These are phyloP conservation scores for Aspergillus incahuasiensis DNA, from an alignment of 495 filamentous ascomycete genomes.

Conservation along the genomic window DNA sequence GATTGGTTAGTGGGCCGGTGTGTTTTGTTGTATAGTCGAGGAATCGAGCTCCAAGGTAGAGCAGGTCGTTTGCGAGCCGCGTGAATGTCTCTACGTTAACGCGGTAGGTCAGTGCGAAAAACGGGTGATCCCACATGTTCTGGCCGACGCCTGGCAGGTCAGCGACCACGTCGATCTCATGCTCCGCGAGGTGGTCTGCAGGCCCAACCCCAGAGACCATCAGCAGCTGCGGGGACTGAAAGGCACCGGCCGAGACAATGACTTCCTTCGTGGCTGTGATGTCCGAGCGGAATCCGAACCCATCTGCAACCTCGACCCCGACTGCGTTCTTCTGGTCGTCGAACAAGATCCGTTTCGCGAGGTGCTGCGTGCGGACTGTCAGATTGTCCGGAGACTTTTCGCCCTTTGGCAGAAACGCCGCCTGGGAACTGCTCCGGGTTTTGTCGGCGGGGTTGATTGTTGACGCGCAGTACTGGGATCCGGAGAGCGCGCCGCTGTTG, in stretches of 20 bases:
- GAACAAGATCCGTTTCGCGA: slow-evolving; percentile 41
- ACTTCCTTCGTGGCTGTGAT: slow-evolving; percentile 46
- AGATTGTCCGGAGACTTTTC: not conserved
- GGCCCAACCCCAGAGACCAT: slow-evolving; percentile 49
- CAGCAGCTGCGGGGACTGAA: slow-evolving; percentile 48
- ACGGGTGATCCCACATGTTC: slow-evolving; percentile 46
- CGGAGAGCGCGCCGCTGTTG: slow-evolving; percentile 37
- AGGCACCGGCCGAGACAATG: slow-evolving; percentile 50
- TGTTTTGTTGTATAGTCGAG: slow-evolving; percentile 8
- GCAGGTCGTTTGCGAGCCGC: slow-evolving; percentile 15
- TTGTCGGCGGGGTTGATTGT: slow-evolving; percentile 33
- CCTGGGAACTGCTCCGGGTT: slow-evolving; percentile 36
- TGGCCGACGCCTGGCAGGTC: slow-evolving; percentile 49
- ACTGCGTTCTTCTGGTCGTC: slow-evolving; percentile 18
- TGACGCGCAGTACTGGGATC: slow-evolving; percentile 33
- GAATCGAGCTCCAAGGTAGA: slow-evolving; percentile 10
- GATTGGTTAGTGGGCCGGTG: slow-evolving; percentile 39
- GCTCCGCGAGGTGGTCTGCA: slow-evolving; percentile 20
- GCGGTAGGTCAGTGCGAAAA: slow-evolving; percentile 30
- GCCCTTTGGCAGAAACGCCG: slow-evolving; percentile 21
- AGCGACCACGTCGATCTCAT: slow-evolving; percentile 34
- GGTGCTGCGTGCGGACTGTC: slow-evolving; percentile 31
- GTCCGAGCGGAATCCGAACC: slow-evolving; percentile 11
- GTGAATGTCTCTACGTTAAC: slow-evolving; percentile 37
- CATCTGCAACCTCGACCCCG: slow-evolving; percentile 14